phyloP scores from a whole-genome alignment of 1,284 basidiomycete genomes.

The Afroboletus lepidellus region DNA sequence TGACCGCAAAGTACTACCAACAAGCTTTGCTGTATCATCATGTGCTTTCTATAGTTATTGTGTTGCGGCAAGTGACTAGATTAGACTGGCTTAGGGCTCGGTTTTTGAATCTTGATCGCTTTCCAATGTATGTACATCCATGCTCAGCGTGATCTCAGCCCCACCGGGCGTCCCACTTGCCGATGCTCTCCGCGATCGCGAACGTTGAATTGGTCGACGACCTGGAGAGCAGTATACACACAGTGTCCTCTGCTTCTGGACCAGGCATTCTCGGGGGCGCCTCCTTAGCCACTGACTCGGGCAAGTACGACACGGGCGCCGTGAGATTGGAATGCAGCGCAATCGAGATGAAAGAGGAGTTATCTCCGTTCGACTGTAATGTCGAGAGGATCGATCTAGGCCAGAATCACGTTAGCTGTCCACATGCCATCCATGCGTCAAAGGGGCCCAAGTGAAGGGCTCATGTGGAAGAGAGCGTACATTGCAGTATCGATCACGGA shows the following conservation, averaged over 20 bases:
- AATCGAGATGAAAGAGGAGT: constrained; percentile 14
- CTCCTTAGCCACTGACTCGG: constrained; percentile 24
- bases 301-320: constrained; percentile 48
- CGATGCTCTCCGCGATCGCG: constrained; percentile 47
- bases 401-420: not conserved
- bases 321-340: constrained; percentile 34
- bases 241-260: constrained; percentile 50
- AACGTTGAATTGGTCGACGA: constrained; percentile 28
- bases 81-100: constrained; percentile 25
- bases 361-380: constrained; percentile 2
- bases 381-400: constrained; percentile 20
- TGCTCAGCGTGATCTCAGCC: constrained; percentile 33
- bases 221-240: constrained; percentile 40
- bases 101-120: constrained; percentile 22
- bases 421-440: constrained; percentile 1
- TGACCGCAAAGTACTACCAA: constrained; percentile 25
- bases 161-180: constrained; percentile 52
- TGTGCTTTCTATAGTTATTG: constrained; percentile 34
- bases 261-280: constrained; percentile 41
- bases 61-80: constrained; percentile 33
- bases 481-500: constrained; percentile 43
- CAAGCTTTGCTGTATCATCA: constrained; percentile 35
- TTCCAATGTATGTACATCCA: constrained; percentile 5
- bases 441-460: not conserved
- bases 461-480: constrained; percentile 27